A percentile compares a stretch with the other conserved stretches of the same genome.
These are phyloP conservation scores for Paramecium pentaurelia DNA, from an alignment of 73 alveolate genomes.

Conservation along the genomic window DNA sequence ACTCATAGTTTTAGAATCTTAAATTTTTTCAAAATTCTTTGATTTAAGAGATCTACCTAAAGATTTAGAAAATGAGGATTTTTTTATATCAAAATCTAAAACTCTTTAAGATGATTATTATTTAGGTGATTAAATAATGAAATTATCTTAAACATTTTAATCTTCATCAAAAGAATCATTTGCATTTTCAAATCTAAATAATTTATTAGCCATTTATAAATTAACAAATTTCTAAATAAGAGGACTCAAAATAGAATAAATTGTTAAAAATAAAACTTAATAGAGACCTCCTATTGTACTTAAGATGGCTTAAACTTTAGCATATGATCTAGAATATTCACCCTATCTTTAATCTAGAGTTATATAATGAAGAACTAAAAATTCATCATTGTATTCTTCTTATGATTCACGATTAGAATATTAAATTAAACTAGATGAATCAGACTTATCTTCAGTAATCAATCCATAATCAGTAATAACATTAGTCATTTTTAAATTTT, in stretches of 20 bases:
- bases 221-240: not conserved
- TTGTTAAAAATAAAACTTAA: not conserved
- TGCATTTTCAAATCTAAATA: slow-evolving; percentile 28
- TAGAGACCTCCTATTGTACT: slow-evolving; percentile 6
- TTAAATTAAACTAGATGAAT: not conserved
- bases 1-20: not conserved
- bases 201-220: slow-evolving; percentile 22
- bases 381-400: not conserved
- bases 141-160: not conserved
- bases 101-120: not conserved
- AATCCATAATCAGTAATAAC: not conserved
- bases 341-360: not conserved
- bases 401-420: not conserved
- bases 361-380: not conserved
- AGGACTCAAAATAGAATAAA: not conserved
- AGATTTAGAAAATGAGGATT: not conserved
- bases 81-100: not conserved
- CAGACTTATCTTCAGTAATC: not conserved
- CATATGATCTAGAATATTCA: slow-evolving; percentile 9
- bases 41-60: not conserved
- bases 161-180: not conserved
- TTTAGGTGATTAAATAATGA: not conserved
- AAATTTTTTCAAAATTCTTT: not conserved
- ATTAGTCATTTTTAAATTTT: not conserved
- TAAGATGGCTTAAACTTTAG: not conserved